Evolutionary conservation across 345 rosid species (phyloP), one percentile per base, ranked within the genome.

Genomic region (Lepidium aucheri): DNA sequence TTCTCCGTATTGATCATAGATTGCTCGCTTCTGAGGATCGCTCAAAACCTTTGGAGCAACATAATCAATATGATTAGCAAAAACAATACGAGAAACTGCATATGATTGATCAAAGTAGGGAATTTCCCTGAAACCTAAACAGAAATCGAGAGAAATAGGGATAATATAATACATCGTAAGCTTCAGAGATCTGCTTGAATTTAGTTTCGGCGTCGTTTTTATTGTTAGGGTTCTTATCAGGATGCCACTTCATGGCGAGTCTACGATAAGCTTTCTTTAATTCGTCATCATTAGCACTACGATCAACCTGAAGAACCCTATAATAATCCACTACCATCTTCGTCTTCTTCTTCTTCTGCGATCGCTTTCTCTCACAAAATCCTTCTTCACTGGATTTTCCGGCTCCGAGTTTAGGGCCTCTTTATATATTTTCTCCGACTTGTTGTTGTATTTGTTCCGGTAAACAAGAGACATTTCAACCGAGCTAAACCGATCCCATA

Each of bases 211-310:
- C 97, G 2, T 81, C 86, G 30, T 84, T 86, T 65, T 87, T 90
- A 69, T 86, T 85, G 45, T 72, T 82, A 10, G 95, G 97, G 77
- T 90, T 90, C 82, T 90, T 90, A 72, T 90, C 97, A 11, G 95
- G 97, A 63, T 90, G 97, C 95, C 97, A 87, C 59, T 86, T 87
- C 92, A 87, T 85, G 26, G 97, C 97, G 39, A 90, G 95, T 74
- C 83, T 90, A 43, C 95, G 73, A 54, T 90, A 90, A 32, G 97
- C 84, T 78, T 90, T 90, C 89, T 84, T 90, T 60, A 87, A 67
- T 56, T 87, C 97, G 0, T 86, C 97, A 39, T 87, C 95, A 13
- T 55, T 83, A 1, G 89, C 90, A 61, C 63, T 79, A 80, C 68
- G 87, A 42, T 86, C 89, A 0, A 90, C 95, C 65, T 81, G 68